phyloP scores from a whole-genome alignment of 2,329 filamentous ascomycete genomes.

The Colletotrichum tanaceti region DNA sequence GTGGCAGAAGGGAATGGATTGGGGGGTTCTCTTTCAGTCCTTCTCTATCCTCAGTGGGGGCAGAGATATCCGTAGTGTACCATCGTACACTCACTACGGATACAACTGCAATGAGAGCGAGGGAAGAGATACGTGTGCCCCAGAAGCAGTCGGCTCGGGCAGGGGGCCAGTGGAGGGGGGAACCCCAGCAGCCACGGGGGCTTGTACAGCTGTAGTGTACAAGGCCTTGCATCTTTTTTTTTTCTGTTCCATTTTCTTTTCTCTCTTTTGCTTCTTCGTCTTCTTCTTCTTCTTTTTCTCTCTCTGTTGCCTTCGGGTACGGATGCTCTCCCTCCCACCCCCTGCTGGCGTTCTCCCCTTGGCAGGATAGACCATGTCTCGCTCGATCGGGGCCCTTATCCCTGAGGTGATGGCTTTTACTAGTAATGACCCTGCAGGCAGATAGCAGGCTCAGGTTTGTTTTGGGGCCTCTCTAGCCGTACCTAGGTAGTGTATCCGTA shows the following conservation, averaged over 20 bases:
- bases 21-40: background rate
- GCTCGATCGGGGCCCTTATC: constrained; percentile 15
- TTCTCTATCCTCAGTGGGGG: background rate
- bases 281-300: background rate
- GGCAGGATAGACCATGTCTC: constrained; percentile 19
- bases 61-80: constrained; percentile 2
- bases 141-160: constrained; percentile 26
- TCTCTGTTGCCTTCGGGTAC: constrained; percentile 19
- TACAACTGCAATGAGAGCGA: background rate
- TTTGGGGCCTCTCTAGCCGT: background rate
- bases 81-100: no score
- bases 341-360: constrained; percentile 26
- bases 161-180: constrained; percentile 6
- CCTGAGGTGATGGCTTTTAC: constrained; percentile 17
- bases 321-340: constrained; percentile 26
- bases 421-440: constrained; percentile 29
- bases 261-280: no score
- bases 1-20: background rate
- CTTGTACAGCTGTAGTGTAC: constrained; percentile 29
- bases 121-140: constrained; percentile 28
- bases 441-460: background rate
- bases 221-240: constrained; percentile 13
- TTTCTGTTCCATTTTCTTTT: no score
- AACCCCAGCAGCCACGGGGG: constrained; percentile 17
- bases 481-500: no score